Evolutionary conservation across 129 eudicot genomes (phyloP), one percentile per base, ranked within the genome.

Genomic region (Lactuca saligna): DNA sequence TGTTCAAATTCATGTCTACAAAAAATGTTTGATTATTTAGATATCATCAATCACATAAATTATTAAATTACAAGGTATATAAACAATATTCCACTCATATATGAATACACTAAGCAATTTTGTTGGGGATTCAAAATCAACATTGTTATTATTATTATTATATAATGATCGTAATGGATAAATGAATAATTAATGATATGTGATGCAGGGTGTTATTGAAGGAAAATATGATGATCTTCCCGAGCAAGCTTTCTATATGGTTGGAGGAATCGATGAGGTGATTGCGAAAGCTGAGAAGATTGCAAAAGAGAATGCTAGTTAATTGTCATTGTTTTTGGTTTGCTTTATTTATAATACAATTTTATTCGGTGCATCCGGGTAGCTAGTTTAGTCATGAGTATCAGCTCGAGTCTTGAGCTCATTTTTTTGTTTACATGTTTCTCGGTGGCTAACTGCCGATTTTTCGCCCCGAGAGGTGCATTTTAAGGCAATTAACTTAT

Each of bases 181-280:
- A 57, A 13, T 31, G 29, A 5, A 50, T 31, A 31, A 31, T 9
- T 74, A 68, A 64, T 1, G 12, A 29, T 50, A 59, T 73, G 31
- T 61, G 29, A 25, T 25, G 61, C 84, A 91, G 97, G 97, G 94
- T 15, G 91, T 91, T 16, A 80, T 92, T 82, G 98, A 92, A 70
- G 98, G 96, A 11, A 88, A 92, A 53, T 92, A 80, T 48, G 98
- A 92, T 82, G 96, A 88, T 73, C 89, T 92, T 29, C 35, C 96
- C 0, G 98, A 92, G 75, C 98, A 92, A 49, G 56, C 98, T 8
- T 92, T 92, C 69, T 92, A 92, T 69, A 92, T 92, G 98, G 91
- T 92, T 75, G 98, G 98, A 60, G 98, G 98, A 8, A 92, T 92
- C 15, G 95, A 88, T 0, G 98, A 92, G 77, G 98, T 92, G 78